These are phyloP conservation scores for Narthecium ossifragum DNA, from an alignment of 106 monocot species.

Conservation along the genomic window DNA sequence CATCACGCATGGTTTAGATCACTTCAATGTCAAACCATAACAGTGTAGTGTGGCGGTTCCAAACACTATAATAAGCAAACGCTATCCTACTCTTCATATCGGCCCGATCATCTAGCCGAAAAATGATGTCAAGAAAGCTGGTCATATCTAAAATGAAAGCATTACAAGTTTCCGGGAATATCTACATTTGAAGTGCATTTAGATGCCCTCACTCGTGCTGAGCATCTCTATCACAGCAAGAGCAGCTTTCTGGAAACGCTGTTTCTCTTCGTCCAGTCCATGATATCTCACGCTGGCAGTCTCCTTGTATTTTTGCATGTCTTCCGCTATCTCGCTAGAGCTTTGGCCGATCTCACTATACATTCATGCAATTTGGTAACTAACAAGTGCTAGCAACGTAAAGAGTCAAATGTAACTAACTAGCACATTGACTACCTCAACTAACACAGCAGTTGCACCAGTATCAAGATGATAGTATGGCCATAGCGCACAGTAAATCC, in stretches of 20 bases:
- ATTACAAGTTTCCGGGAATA: background rate
- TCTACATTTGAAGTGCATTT: background rate
- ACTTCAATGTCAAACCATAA: too few species aligned
- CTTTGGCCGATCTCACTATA: slow-evolving; percentile 55
- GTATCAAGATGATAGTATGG: background rate
- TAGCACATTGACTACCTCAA: background rate
- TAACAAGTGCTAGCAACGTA: background rate
- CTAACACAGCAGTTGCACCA: background rate
- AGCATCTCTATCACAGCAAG: slow-evolving; percentile 55
- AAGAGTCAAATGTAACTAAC: background rate
- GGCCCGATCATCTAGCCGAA: background rate
- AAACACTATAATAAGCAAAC: background rate
- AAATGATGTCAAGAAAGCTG: background rate
- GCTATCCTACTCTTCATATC: background rate
- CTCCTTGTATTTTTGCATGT: slow-evolving; percentile 61
- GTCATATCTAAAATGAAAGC: too few species aligned
- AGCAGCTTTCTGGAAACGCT: slow-evolving; percentile 54
- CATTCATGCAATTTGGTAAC: background rate
- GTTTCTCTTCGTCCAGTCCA: slow-evolving; percentile 41
- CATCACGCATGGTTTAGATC: too few species aligned
- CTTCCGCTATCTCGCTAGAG: slow-evolving; percentile 35
- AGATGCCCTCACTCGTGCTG: slow-evolving; percentile 10
- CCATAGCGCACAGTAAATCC: background rate
- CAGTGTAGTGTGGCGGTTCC: background rate
- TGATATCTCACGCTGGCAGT: slow-evolving; percentile 21